Conservation (phyloP, 1,284 basidiomycete genomes). For the Peniophora sp. region DNA sequence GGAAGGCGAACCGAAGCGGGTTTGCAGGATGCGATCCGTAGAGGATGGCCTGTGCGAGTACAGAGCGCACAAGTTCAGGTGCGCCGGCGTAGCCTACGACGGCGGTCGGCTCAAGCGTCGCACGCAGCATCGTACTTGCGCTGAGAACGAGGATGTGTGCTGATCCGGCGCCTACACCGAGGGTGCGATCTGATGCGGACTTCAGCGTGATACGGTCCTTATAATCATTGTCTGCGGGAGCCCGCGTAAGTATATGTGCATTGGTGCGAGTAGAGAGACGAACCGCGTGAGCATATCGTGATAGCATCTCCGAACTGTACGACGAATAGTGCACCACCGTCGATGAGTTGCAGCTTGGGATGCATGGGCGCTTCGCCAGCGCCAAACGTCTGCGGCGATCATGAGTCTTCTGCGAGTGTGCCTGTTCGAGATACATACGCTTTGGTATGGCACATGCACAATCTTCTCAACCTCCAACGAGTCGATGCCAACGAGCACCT, state of each 20-base stretch:
- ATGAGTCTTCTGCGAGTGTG: slow-evolving; percentile 3
- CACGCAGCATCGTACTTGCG: slow-evolving; percentile 60
- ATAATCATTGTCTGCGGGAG: slow-evolving; percentile 53
- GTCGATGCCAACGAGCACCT: slow-evolving; percentile 34
- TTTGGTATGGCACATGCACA: slow-evolving; percentile 64
- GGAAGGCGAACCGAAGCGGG: slow-evolving; percentile 78
- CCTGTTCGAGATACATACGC: slow-evolving; percentile 36
- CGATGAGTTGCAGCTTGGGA: slow-evolving; percentile 55
- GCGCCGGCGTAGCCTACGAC: slow-evolving; percentile 48
- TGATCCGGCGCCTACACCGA: slow-evolving; percentile 56
- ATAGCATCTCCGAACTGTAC: slow-evolving; percentile 74
- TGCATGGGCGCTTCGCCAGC: slow-evolving; percentile 57
- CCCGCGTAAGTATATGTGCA: slow-evolving; percentile 2
- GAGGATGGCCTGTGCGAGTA: slow-evolving; percentile 82
- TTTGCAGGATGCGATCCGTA: slow-evolving; percentile 73
- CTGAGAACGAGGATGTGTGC: slow-evolving; percentile 55
- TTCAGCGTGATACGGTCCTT: slow-evolving; percentile 67
- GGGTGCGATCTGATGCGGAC: slow-evolving; percentile 53
- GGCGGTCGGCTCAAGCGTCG: slow-evolving; percentile 24
- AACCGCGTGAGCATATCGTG: slow-evolving; percentile 62
- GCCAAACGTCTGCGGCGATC: slow-evolving; percentile 42
- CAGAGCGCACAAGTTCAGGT: slow-evolving; percentile 18
- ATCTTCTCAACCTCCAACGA: slow-evolving; percentile 38
- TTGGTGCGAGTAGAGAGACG: slow-evolving; percentile 5
- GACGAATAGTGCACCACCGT: slow-evolving; percentile 45